A percentile compares a stretch with the other conserved stretches of the same genome.
phyloP scores from a whole-genome alignment of 495 filamentous ascomycete genomes.

The Penicillium antarcticum region DNA sequence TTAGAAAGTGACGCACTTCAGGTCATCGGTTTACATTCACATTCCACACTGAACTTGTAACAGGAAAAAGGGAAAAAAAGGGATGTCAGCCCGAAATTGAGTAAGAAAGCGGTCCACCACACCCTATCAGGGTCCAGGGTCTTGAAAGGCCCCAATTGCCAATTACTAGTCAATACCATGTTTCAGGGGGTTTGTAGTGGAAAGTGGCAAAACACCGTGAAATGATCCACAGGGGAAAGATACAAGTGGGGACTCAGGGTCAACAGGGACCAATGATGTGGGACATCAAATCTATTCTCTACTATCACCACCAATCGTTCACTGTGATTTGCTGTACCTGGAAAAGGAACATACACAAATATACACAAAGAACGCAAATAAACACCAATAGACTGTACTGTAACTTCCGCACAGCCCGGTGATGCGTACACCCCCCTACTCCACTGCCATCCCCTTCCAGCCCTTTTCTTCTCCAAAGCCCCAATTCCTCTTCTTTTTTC shows the following conservation, averaged over 20 bases:
- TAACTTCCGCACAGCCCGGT: no score
- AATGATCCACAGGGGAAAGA: neutral
- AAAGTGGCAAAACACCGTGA: neutral
- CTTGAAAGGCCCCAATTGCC: neutral
- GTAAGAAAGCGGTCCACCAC: neutral
- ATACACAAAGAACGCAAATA: neutral
- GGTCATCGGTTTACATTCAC: neutral
- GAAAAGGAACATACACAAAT: neutral
- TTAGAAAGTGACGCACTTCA: neutral
- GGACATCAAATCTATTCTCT: neutral
- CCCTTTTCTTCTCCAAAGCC: slow-evolving; percentile 13
- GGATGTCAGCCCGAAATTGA: no score
- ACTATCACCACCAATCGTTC: no score
- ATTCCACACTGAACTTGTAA: no score
- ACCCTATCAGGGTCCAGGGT: neutral
- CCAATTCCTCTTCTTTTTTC: slow-evolving; percentile 2
- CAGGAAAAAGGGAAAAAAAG: no score
- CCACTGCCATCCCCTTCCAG: slow-evolving; percentile 11
- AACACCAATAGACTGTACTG: neutral
- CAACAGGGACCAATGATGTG: neutral
- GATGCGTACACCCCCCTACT: neutral
- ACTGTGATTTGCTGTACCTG: no score
- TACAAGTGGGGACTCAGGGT: neutral
- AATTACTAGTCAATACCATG: neutral
- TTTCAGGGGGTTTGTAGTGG: slow-evolving; percentile 2